phyloP scores from a whole-genome alignment of 306 rosid species.

The Pterocarpus santalinus region DNA sequence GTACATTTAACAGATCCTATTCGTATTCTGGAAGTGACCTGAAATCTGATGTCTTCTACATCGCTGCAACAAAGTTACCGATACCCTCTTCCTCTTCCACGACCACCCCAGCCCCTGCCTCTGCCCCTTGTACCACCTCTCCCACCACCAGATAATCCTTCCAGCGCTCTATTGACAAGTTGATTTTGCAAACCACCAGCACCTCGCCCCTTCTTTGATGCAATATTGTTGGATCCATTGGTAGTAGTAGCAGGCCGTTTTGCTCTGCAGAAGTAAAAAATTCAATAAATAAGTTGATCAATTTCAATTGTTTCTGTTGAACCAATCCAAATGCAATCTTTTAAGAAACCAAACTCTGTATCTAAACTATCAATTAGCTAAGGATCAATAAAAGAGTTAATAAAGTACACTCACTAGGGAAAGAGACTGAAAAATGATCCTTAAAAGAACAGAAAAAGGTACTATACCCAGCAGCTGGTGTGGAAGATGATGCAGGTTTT shows the following conservation, averaged over 20 bases:
- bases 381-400: not conserved
- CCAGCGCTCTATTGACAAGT: constrained; percentile 88
- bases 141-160: constrained; percentile 82
- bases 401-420: not conserved
- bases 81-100: constrained; percentile 70
- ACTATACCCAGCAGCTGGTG: constrained; percentile 73
- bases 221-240: constrained; percentile 67
- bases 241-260: constrained; percentile 74
- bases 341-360: not conserved
- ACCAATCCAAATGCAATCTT: constrained; percentile 10
- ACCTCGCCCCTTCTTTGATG: constrained; percentile 83
- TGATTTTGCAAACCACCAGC: constrained; percentile 77
- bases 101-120: constrained; percentile 85
- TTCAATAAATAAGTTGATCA: not conserved
- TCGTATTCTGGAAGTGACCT: constrained; percentile 41
- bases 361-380: constrained; percentile 35
- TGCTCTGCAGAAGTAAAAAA: constrained; percentile 57
- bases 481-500: constrained; percentile 60
- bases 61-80: constrained; percentile 49
- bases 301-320: constrained; percentile 26
- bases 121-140: constrained; percentile 66
- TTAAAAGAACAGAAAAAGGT: constrained; percentile 30
- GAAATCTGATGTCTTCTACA: constrained; percentile 35
- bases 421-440: constrained; percentile 6
- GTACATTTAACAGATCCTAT: constrained; percentile 53